Percentiles rank a stretch among this genome's conserved stretches.
Conservation (phyloP, 164 flowering plant genomes). For the Magnolia changhungtana region DNA sequence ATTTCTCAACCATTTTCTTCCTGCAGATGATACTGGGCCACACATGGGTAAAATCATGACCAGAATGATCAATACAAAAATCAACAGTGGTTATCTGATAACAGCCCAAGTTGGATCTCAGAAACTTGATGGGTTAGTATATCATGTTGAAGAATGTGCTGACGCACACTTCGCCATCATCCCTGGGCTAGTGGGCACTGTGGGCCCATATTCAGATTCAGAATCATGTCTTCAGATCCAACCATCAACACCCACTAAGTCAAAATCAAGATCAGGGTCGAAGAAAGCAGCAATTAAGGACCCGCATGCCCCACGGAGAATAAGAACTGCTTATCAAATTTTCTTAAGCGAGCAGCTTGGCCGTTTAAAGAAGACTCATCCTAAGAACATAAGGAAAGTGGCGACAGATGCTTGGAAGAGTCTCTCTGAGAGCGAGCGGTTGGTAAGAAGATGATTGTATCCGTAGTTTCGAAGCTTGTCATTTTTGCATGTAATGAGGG, state of each 20-base stretch:
- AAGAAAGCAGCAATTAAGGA: constrained; percentile 15
- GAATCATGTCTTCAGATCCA: constrained; percentile 10
- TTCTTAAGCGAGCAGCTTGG: constrained; percentile 29
- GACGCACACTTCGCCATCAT: constrained; percentile 12
- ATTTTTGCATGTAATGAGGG: background rate
- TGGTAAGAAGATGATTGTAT: constrained; percentile 19
- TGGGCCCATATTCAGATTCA: constrained; percentile 1
- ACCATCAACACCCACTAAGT: constrained; percentile 8
- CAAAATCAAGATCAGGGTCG: background rate
- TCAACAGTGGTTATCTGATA: constrained; percentile 21
- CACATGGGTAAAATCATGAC: constrained; percentile 11
- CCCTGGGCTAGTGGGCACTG: constrained; percentile 13
- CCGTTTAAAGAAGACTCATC: constrained; percentile 24
- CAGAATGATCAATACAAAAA: constrained; percentile 13
- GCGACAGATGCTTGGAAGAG: constrained; percentile 35
- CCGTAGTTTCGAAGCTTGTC: background rate
- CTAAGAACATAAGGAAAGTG: constrained; percentile 17
- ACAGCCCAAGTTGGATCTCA: constrained; percentile 15
- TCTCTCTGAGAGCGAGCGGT: constrained; percentile 28
- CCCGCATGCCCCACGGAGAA: constrained; percentile 19
- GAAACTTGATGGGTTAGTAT: constrained; percentile 20
- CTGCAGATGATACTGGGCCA: constrained; percentile 8
- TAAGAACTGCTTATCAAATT: constrained; percentile 29
- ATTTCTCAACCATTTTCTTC: background rate
- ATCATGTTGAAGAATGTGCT: constrained; percentile 4